Conservation (phyloP, 176 grass and related monocot genomes). For the Aegilops sharonensis region DNA sequence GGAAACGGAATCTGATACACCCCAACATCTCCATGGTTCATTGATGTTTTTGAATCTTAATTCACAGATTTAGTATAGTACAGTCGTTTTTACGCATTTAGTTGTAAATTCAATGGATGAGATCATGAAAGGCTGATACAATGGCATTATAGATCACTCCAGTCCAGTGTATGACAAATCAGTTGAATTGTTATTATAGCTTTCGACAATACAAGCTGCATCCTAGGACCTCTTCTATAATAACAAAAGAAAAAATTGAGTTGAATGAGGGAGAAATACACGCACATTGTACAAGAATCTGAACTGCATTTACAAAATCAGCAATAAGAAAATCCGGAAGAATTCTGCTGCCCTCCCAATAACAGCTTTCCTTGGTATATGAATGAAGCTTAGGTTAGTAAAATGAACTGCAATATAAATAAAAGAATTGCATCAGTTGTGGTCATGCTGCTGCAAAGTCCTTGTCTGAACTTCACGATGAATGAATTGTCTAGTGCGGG, state of each 20-base stretch:
- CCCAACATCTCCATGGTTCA: neutral
- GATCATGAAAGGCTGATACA: conserved; percentile 21
- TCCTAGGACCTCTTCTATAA: neutral
- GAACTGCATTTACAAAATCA: conserved; percentile 54
- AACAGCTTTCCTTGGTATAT: conserved; percentile 28
- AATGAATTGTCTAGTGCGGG: conserved; percentile 10
- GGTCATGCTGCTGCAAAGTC: neutral
- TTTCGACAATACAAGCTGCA: neutral
- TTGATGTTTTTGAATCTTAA: conserved; percentile 4
- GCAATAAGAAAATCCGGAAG: conserved; percentile 18
- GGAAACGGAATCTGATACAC: conserved; percentile 17
- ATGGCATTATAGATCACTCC: conserved; percentile 6
- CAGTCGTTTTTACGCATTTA: conserved; percentile 1
- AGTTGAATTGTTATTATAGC: conserved; percentile 9
- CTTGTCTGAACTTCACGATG: neutral
- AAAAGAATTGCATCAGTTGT: conserved; percentile 49
- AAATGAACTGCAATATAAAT: conserved; percentile 40
- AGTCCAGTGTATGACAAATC: conserved; percentile 32
- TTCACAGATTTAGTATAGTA: conserved; percentile 34
- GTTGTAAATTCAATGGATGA: conserved; percentile 11
- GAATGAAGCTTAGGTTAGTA: conserved; percentile 42
- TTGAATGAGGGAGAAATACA: conserved; percentile 33
- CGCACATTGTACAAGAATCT: conserved; percentile 30
- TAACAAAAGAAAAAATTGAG: neutral
- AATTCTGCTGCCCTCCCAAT: neutral